Evolutionary conservation across 2,329 filamentous ascomycete genomes (phyloP).

Genomic region (Ophiostoma himal-ulmi): DNA sequence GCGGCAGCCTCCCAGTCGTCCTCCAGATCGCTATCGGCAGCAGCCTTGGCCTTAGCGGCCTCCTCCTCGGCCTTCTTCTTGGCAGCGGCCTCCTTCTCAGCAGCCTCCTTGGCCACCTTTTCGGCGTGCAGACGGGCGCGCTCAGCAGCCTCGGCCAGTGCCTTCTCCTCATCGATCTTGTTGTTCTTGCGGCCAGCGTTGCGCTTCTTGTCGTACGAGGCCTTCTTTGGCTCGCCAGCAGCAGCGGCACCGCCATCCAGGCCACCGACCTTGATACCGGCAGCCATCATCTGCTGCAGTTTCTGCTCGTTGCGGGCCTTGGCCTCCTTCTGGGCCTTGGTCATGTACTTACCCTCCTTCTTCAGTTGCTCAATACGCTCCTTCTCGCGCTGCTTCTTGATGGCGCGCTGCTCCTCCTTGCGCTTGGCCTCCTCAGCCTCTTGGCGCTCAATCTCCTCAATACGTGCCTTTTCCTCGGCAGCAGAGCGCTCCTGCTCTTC

Average conservation of each 20-base stretch:
- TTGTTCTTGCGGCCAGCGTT: constrained; percentile 55
- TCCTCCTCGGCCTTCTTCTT: constrained; percentile 54
- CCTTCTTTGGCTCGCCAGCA: constrained; percentile 74
- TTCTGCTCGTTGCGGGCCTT: constrained; percentile 73
- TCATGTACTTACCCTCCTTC: constrained; percentile 80
- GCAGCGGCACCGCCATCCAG: constrained; percentile 50
- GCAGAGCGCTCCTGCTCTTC: constrained; percentile 56
- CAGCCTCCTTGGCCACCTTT: constrained; percentile 54
- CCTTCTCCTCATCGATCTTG: constrained; percentile 69
- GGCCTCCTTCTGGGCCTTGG: constrained; percentile 78
- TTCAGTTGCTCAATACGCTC: constrained; percentile 81
- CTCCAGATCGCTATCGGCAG: constrained; percentile 60
- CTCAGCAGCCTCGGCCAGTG: constrained; percentile 71
- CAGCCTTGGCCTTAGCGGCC: constrained; percentile 40
- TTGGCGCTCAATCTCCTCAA: constrained; percentile 60
- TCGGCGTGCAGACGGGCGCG: constrained; percentile 64
- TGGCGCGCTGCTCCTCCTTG: constrained; percentile 65
- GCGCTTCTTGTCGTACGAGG: constrained; percentile 61
- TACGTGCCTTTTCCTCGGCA: constrained; percentile 59
- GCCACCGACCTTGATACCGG: constrained; percentile 66
- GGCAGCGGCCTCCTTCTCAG: constrained; percentile 48
- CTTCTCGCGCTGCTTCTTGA: constrained; percentile 82
- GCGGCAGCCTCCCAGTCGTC: constrained; percentile 86
- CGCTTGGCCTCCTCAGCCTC: constrained; percentile 63
- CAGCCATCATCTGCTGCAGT: constrained; percentile 77